phyloP scores from a whole-genome alignment of 1,139 yeast species.

The Diutina rugosa region DNA sequence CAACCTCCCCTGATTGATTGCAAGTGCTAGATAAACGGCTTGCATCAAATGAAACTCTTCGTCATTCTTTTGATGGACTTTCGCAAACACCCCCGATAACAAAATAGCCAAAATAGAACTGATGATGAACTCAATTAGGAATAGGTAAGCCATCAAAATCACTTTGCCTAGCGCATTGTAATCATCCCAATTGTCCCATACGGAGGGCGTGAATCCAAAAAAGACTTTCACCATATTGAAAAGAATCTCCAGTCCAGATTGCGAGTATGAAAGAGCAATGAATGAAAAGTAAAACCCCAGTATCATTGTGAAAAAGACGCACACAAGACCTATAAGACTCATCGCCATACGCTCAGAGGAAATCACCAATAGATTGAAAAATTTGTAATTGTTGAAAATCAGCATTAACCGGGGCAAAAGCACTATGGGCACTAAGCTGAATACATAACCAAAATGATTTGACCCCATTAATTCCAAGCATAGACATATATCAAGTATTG shows the following conservation, averaged over 20 bases:
- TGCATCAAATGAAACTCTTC: slow-evolving; percentile 32
- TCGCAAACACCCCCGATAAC: slow-evolving; percentile 31
- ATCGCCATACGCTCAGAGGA: slow-evolving; percentile 43
- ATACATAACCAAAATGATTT: slow-evolving; percentile 12
- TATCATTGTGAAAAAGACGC: slow-evolving; percentile 37
- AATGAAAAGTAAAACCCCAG: slow-evolving; percentile 49
- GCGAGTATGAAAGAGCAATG: slow-evolving; percentile 35
- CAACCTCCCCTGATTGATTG: slow-evolving; percentile 12
- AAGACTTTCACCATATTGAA: slow-evolving; percentile 43
- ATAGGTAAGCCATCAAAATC: slow-evolving; percentile 39
- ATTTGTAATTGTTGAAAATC: slow-evolving; percentile 40
- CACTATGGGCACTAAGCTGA: slow-evolving; percentile 37
- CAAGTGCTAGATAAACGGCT: slow-evolving; percentile 24
- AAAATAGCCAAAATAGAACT: slow-evolving; percentile 50
- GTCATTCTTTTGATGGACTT: slow-evolving; percentile 22
- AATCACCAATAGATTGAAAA: slow-evolving; percentile 39
- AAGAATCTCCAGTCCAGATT: slow-evolving; percentile 35
- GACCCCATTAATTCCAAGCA: slow-evolving; percentile 10
- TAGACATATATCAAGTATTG: slow-evolving; percentile 16
- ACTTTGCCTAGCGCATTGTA: slow-evolving; percentile 37
- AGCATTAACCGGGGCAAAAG: slow-evolving; percentile 43
- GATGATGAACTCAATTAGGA: slow-evolving; percentile 44
- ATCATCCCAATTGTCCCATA: slow-evolving; percentile 47
- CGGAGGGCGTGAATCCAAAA: slow-evolving; percentile 54
- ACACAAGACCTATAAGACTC: slow-evolving; percentile 40